Evolutionary conservation across 2,329 filamentous ascomycete species (phyloP).

Genomic region (Colletotrichum destructivum): DNA sequence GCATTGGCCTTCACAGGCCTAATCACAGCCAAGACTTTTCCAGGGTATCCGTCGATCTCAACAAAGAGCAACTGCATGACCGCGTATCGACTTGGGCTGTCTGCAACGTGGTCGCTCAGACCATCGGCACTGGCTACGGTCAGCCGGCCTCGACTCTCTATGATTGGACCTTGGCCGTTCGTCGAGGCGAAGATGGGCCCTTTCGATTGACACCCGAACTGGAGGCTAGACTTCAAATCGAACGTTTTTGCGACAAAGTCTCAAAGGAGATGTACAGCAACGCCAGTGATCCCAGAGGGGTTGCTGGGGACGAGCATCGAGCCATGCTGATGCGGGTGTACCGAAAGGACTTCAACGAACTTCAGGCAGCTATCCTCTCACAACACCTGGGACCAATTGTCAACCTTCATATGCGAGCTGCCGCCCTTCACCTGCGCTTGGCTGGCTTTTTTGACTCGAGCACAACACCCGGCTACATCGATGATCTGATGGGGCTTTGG

Average conservation of each 20-base stretch:
- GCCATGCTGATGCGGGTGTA: slow-evolving; percentile 78
- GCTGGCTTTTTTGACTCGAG: slow-evolving; percentile 88
- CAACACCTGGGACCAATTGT: slow-evolving; percentile 71
- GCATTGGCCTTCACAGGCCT: slow-evolving; percentile 85
- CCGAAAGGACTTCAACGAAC: slow-evolving; percentile 74
- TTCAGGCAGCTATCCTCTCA: slow-evolving; percentile 73
- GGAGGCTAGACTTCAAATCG: slow-evolving; percentile 78
- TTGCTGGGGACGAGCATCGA: slow-evolving; percentile 77
- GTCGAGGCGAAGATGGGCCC: slow-evolving; percentile 72
- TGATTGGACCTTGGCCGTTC: slow-evolving; percentile 79
- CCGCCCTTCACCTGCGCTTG: slow-evolving; percentile 81
- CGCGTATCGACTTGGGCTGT: slow-evolving; percentile 87
- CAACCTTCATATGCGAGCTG: slow-evolving; percentile 79
- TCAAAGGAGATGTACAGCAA: slow-evolving; percentile 87
- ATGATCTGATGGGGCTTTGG: slow-evolving; percentile 83
- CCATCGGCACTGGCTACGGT: slow-evolving; percentile 86
- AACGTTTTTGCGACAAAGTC: slow-evolving; percentile 83
- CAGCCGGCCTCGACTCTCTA: slow-evolving; percentile 85
- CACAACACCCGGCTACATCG: slow-evolving; percentile 78
- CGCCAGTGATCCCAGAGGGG: slow-evolving; percentile 79
- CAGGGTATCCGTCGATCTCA: slow-evolving; percentile 79
- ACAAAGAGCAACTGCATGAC: slow-evolving; percentile 84
- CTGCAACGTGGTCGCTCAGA: slow-evolving; percentile 87
- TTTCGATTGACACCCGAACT: slow-evolving; percentile 74
- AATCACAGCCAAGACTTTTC: slow-evolving; percentile 89